Percentiles rank a stretch among this genome's conserved stretches.
These are phyloP conservation scores for Neonectria sp. DNA, from an alignment of 2,329 filamentous ascomycete genomes.

Conservation along the genomic window DNA sequence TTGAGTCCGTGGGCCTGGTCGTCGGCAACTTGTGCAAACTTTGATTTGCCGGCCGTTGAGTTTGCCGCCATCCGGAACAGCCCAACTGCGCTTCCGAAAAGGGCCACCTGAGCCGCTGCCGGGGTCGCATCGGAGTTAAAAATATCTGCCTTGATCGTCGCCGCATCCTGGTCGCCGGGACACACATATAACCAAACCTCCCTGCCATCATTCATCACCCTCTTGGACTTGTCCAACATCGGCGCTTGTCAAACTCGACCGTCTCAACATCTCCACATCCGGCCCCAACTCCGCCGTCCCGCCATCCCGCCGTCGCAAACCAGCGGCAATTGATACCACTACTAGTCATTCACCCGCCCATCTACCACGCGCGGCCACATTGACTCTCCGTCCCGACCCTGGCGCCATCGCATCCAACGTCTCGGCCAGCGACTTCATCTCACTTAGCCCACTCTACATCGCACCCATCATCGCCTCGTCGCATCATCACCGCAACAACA, in stretches of 20 bases:
- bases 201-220: neutral
- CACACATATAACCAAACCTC: slow-evolving; percentile 13
- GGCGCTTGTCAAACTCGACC: slow-evolving; percentile 4
- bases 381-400: neutral
- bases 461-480: slow-evolving; percentile 1
- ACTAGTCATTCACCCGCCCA: neutral
- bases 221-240: slow-evolving; percentile 2
- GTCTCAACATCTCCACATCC: neutral
- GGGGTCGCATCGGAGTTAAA: neutral
- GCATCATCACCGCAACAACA: slow-evolving; percentile 31
- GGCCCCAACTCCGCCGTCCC: slow-evolving; percentile 2
- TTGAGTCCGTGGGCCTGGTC: slow-evolving; percentile 12
- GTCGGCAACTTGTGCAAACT: slow-evolving; percentile 14
- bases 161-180: neutral
- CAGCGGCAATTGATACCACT: slow-evolving; percentile 16
- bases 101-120: neutral
- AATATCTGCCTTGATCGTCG: neutral
- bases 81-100: slow-evolving; percentile 3
- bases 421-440: neutral
- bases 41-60: slow-evolving; percentile 20
- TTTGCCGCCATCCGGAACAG: slow-evolving; percentile 13
- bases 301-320: neutral
- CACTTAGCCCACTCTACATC: slow-evolving; percentile 8
- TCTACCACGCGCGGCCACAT: neutral
- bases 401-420: neutral